These are phyloP conservation scores for Verticillium zaregamsianum DNA, from an alignment of 2,329 filamentous ascomycete species.

Conservation along the genomic window DNA sequence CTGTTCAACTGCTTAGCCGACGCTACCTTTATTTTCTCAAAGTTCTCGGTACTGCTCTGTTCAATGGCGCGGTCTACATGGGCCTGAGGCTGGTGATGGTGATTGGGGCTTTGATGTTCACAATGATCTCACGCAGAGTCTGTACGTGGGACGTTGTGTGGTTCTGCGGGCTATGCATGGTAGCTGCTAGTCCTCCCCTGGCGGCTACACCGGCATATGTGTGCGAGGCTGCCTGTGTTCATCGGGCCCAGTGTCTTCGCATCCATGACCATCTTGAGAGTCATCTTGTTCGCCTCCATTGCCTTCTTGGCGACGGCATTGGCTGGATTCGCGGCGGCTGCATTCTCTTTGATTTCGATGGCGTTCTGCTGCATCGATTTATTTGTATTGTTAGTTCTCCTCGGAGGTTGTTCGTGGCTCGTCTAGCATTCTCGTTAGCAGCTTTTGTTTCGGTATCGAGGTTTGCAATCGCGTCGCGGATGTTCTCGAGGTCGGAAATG, in stretches of 20 bases:
- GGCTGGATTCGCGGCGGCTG: neutral
- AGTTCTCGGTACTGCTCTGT: constrained; percentile 6
- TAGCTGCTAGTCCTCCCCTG: constrained; percentile 2
- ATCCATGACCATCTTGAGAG: neutral
- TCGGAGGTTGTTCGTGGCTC: constrained; percentile 4
- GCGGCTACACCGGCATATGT: constrained; percentile 1
- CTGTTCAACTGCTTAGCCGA: constrained; percentile 1
- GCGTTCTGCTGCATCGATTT: neutral
- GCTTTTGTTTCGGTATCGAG: constrained; percentile 1
- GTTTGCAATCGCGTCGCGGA: constrained; percentile 2
- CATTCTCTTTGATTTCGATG: neutral
- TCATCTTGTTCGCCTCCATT: neutral
- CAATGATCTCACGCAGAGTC: constrained; percentile 12
- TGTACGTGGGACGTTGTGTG: constrained; percentile 1
- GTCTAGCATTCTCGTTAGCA: neutral
- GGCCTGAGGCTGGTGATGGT: constrained; percentile 12
- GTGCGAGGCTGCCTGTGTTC: neutral
- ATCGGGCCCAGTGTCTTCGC: neutral
- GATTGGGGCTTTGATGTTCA: constrained; percentile 11
- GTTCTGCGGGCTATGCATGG: constrained; percentile 1
- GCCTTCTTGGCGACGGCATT: neutral
- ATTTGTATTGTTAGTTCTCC: neutral
- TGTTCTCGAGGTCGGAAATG: constrained; percentile 1
- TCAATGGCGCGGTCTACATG: constrained; percentile 14
- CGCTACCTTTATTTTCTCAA: neutral